Evolutionary conservation across 805 yeast genomes (phyloP).

Genomic region (Myxozyma sirexii): DNA sequence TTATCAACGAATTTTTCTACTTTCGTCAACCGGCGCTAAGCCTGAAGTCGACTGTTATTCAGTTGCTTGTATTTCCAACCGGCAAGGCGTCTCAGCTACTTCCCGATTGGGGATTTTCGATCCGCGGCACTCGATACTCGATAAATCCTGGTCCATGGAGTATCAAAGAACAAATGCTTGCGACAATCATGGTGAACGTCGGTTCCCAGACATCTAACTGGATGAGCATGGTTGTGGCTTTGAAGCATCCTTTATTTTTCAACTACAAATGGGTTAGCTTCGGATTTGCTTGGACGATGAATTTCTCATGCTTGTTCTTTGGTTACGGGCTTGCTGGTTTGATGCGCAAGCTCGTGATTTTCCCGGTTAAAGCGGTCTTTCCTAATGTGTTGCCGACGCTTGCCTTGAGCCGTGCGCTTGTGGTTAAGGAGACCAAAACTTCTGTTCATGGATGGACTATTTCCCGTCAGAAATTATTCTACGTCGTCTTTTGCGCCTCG

Average conservation of each 20-base stretch:
- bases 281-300: conserved; percentile 57
- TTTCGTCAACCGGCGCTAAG: conserved; percentile 58
- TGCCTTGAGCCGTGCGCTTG: conserved; percentile 54
- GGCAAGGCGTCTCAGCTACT: conserved; percentile 46
- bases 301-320: conserved; percentile 59
- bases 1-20: conserved; percentile 60
- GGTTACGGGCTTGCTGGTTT: conserved; percentile 72
- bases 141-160: conserved; percentile 65
- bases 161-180: conserved; percentile 62
- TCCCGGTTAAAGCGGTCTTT: conserved; percentile 56
- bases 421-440: conserved; percentile 48
- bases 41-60: conserved; percentile 63
- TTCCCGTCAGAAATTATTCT: conserved; percentile 55
- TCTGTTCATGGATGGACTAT: conserved; percentile 62
- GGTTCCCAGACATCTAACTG: conserved; percentile 28
- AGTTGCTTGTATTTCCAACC: conserved; percentile 64
- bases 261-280: conserved; percentile 42
- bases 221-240: conserved; percentile 18
- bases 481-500: conserved; percentile 47
- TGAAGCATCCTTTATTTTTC: conserved; percentile 15
- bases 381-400: conserved; percentile 54
- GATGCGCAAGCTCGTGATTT: conserved; percentile 55
- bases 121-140: conserved; percentile 44
- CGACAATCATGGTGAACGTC: conserved; percentile 46
- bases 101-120: conserved; percentile 30